These are phyloP conservation scores for Russula ochroleuca DNA, from an alignment of 768 basidiomycete species.

Conservation along the genomic window DNA sequence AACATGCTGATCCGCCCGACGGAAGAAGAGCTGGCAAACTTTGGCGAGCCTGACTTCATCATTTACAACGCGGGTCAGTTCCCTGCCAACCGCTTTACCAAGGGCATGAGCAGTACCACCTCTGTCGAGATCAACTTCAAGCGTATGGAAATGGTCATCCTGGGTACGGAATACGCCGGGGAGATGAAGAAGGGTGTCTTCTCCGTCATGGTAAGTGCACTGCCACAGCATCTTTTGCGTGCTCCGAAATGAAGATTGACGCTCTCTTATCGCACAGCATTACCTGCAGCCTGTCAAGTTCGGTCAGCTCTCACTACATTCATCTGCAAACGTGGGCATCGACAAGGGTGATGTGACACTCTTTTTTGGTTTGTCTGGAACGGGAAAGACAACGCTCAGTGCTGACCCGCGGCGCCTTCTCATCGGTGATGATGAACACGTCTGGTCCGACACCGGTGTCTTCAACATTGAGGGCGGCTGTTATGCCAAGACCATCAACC, in stretches of 20 bases:
- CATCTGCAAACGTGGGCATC: slow-evolving; percentile 93
- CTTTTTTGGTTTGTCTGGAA: slow-evolving; percentile 98
- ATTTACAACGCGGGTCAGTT: slow-evolving; percentile 99
- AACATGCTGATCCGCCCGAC: slow-evolving; percentile 99
- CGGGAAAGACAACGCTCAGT: slow-evolving; percentile 97
- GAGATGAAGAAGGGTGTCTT: slow-evolving; percentile 99
- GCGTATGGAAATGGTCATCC: slow-evolving; percentile 99
- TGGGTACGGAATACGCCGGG: slow-evolving; percentile 95
- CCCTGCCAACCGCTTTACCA: slow-evolving; percentile 99
- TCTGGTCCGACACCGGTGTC: slow-evolving; percentile 97
- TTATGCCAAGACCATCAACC: slow-evolving; percentile 97
- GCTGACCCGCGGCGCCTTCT: slow-evolving; percentile 91
- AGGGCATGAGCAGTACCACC: slow-evolving; percentile 98
- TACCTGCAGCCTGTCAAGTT: slow-evolving; percentile 99
- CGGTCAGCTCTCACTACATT: slow-evolving; percentile 95
- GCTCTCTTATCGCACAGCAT: slow-evolving; percentile 49
- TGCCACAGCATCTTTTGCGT: neutral
- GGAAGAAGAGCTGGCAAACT: slow-evolving; percentile 85
- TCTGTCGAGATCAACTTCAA: slow-evolving; percentile 99
- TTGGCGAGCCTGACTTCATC: slow-evolving; percentile 98
- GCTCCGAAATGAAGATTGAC: slow-evolving; percentile 10
- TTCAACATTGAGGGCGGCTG: slow-evolving; percentile 99
- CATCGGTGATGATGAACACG: slow-evolving; percentile 99
- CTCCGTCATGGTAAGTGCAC: slow-evolving; percentile 77
- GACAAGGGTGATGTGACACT: slow-evolving; percentile 89